A percentile compares a stretch with the other conserved stretches of the same genome.
Evolutionary conservation across 2,329 filamentous ascomycete species (phyloP).

Genomic region (Aureobasidium vineae): DNA sequence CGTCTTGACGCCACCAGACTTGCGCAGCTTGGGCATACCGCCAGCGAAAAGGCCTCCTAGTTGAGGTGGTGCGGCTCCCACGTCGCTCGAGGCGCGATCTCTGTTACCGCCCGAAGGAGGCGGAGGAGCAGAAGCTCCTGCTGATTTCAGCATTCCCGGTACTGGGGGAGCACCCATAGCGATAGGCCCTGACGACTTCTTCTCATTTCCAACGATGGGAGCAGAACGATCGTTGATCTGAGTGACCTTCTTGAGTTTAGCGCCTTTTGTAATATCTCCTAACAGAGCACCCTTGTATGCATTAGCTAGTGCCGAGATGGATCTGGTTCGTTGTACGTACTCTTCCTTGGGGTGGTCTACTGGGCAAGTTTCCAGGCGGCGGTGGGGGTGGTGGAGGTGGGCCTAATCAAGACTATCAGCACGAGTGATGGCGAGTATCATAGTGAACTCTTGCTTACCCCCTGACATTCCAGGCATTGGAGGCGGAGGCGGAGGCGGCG

Average conservation of each 20-base stretch:
- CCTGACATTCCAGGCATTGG: conserved; percentile 55
- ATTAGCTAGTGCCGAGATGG: neutral
- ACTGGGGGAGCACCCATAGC: conserved; percentile 77
- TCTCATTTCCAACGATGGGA: conserved; percentile 62
- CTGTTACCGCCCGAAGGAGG: conserved; percentile 59
- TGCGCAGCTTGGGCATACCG: conserved; percentile 93
- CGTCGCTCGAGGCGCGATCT: conserved; percentile 81
- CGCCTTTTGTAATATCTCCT: conserved; percentile 81
- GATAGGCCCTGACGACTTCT: conserved; percentile 58
- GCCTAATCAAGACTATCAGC: conserved; percentile 36
- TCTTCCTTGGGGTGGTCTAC: conserved; percentile 60
- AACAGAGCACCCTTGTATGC: conserved; percentile 74
- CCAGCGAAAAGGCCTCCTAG: conserved; percentile 85
- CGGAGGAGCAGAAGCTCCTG: conserved; percentile 66
- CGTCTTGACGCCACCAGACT: conserved; percentile 66
- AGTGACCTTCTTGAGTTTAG: conserved; percentile 70
- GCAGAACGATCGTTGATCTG: conserved; percentile 92
- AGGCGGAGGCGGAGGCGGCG: conserved; percentile 66
- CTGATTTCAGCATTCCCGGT: conserved; percentile 60
- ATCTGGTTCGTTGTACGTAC: conserved; percentile 50
- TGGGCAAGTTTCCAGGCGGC: conserved; percentile 54
- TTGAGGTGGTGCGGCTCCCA: conserved; percentile 69
- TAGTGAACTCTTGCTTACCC: conserved; percentile 37
- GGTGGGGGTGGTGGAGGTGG: conserved; percentile 65
- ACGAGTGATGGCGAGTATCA: neutral